Evolutionary conservation across 2,329 filamentous ascomycete genomes (phyloP).

Genomic region (Sclerotinia minor): DNA sequence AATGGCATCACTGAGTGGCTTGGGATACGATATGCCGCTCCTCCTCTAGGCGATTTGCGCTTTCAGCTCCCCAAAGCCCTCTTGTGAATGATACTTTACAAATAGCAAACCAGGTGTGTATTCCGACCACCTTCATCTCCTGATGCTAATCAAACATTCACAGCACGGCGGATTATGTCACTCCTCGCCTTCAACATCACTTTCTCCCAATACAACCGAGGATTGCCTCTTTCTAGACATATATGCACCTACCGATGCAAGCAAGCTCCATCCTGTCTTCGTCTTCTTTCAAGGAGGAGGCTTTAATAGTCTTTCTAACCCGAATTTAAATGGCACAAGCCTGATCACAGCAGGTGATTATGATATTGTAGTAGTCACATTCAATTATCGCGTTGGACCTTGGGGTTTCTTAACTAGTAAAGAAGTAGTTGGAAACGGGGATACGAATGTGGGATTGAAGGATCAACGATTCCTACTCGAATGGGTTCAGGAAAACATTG

Average conservation of each 20-base stretch:
- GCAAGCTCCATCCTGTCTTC: constrained; percentile 57
- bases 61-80: constrained; percentile 69
- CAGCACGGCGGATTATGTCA: constrained; percentile 37
- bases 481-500: constrained; percentile 69
- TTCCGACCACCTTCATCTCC: background rate
- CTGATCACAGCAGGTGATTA: constrained; percentile 59
- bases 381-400: constrained; percentile 75
- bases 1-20: constrained; percentile 70
- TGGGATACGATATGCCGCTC: constrained; percentile 71
- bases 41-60: constrained; percentile 64
- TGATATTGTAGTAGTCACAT: constrained; percentile 66
- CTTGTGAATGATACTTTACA: constrained; percentile 29
- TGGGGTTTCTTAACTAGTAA: constrained; percentile 69
- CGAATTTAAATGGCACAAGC: constrained; percentile 60
- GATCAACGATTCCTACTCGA: constrained; percentile 69
- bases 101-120: constrained; percentile 36
- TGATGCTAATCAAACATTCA: background rate
- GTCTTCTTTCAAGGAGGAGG: constrained; percentile 61
- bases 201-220: constrained; percentile 48
- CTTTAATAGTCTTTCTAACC: constrained; percentile 52
- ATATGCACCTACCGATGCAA: constrained; percentile 58
- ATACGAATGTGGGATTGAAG: constrained; percentile 67
- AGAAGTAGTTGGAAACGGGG: constrained; percentile 52
- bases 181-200: constrained; percentile 32
- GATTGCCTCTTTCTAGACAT: constrained; percentile 71